phyloP scores from a whole-genome alignment of 345 rosid genomes.

The Brassica cretica region DNA sequence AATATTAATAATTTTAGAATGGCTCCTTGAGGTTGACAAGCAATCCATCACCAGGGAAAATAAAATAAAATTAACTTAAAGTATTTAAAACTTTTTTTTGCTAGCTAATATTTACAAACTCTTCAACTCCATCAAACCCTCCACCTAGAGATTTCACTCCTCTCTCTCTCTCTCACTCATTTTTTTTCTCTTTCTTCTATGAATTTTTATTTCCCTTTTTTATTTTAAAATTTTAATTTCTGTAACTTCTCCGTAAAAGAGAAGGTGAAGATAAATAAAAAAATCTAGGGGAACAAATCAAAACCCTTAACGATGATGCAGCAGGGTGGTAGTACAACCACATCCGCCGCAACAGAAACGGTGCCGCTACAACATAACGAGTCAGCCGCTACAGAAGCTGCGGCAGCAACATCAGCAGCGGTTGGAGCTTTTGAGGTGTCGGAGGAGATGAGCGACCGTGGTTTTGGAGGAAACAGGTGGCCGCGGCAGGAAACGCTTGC shows the following conservation, averaged over 20 bases:
- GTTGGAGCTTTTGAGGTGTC: conserved; percentile 37
- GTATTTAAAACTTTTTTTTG: too few species aligned
- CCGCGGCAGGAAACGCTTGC: conserved; percentile 80
- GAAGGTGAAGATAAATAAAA: neutral
- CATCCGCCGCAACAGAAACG: conserved; percentile 1
- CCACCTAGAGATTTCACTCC: conserved; percentile 16
- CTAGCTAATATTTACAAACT: neutral
- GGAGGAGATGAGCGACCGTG: conserved; percentile 47
- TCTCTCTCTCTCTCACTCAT: neutral
- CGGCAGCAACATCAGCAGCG: conserved; percentile 31
- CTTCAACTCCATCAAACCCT: neutral
- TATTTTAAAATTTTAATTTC: conserved; percentile 16
- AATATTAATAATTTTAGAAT: neutral
- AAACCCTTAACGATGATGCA: conserved; percentile 30
- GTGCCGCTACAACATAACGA: conserved; percentile 15
- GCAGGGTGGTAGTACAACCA: conserved; percentile 24
- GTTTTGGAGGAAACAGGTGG: conserved; percentile 67
- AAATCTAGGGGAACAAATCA: neutral
- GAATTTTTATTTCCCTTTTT: conserved; percentile 21
- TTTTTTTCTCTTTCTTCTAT: conserved; percentile 12
- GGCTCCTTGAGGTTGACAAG: neutral
- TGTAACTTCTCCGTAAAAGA: conserved; percentile 38
- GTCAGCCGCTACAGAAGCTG: conserved; percentile 34
- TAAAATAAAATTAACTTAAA: neutral
- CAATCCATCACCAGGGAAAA: neutral